Percentiles rank a stretch among this genome's conserved stretches.
phyloP scores from a whole-genome alignment of 208 protist genomes.

The Trichomonas tenax region DNA sequence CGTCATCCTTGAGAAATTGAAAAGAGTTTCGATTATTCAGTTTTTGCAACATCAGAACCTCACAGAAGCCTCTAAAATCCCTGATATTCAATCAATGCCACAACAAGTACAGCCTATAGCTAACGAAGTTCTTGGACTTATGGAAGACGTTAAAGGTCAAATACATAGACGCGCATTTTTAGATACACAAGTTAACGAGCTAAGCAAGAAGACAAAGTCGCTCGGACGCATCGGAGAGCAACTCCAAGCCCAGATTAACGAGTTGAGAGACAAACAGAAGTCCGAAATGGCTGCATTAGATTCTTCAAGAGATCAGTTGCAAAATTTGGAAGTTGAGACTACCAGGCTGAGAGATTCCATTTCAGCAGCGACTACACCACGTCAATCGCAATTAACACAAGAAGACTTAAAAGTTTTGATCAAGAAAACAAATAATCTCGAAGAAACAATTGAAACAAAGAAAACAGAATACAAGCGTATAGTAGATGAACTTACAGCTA shows the following conservation, averaged over 20 bases:
- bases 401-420: background rate
- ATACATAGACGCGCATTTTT: background rate
- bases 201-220: constrained; percentile 4
- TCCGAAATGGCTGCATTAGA: background rate
- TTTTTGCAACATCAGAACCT: constrained; percentile 1
- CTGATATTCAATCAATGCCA: background rate
- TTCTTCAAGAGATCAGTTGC: background rate
- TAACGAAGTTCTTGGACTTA: background rate
- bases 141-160: background rate
- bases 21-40: background rate
- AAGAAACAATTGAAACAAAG: background rate
- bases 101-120: background rate
- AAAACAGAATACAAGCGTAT: background rate
- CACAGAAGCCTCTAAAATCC: background rate
- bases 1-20: background rate
- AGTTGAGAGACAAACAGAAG: background rate
- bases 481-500: background rate
- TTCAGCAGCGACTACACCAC: background rate
- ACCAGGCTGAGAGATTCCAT: background rate
- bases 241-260: background rate
- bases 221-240: background rate
- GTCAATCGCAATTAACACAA: background rate
- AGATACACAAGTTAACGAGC: constrained; percentile 9
- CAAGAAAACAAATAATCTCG: background rate
- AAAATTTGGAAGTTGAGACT: background rate